Conservation (phyloP, 495 filamentous ascomycete genomes). For the Aspergillus incahuasiensis region DNA sequence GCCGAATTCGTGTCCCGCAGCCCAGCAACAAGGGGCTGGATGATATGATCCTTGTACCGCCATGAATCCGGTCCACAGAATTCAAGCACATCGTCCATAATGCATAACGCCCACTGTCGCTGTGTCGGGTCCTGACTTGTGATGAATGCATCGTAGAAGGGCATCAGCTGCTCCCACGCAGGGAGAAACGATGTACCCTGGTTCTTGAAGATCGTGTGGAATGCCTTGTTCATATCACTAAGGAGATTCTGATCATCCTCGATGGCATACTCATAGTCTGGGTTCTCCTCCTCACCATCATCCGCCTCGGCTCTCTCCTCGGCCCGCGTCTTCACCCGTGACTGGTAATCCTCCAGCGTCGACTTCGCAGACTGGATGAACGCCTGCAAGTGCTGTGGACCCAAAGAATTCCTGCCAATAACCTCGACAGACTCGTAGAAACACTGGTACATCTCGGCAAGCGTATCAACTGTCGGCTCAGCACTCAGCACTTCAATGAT, state of each 20-base stretch:
- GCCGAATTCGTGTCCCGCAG: constrained; percentile 80
- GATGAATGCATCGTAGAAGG: constrained; percentile 81
- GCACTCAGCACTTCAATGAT: constrained; percentile 90
- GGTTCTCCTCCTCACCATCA: constrained; percentile 76
- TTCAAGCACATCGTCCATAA: constrained; percentile 96
- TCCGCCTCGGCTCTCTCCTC: constrained; percentile 76
- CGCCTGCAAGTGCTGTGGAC: constrained; percentile 66
- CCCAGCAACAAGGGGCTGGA: constrained; percentile 76
- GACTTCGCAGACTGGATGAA: constrained; percentile 83
- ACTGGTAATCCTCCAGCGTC: constrained; percentile 86
- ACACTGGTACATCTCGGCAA: constrained; percentile 99
- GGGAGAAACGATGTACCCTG: constrained; percentile 79
- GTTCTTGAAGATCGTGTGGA: constrained; percentile 98
- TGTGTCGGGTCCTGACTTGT: constrained; percentile 82
- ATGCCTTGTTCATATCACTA: constrained; percentile 99
- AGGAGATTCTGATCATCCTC: constrained; percentile 97
- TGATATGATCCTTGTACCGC: constrained; percentile 77
- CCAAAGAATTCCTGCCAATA: constrained; percentile 78
- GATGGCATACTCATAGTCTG: constrained; percentile 68
- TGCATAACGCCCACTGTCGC: constrained; percentile 96
- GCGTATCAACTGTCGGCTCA: constrained; percentile 91
- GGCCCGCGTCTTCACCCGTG: constrained; percentile 69
- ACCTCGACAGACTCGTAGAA: constrained; percentile 99
- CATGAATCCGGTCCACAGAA: constrained; percentile 86
- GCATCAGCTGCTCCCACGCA: constrained; percentile 77